Percentiles rank a stretch among this genome's conserved stretches.
Evolutionary conservation across 495 filamentous ascomycete genomes (phyloP).

Genomic region (Aspergillus panamensis): DNA sequence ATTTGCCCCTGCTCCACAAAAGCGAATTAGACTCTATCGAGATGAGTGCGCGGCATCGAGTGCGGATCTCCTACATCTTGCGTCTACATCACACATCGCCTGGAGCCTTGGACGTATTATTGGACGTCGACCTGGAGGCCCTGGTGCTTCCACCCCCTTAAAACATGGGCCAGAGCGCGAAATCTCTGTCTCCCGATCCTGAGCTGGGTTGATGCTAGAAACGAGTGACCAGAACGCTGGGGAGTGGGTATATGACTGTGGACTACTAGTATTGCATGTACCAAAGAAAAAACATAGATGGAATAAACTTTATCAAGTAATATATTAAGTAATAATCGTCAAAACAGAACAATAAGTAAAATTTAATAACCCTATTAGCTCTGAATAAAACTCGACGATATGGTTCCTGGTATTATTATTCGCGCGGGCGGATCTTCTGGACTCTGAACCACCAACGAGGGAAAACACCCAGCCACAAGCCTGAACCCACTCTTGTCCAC

Average conservation of each 20-base stretch:
- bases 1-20: constrained; percentile 8
- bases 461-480: background rate
- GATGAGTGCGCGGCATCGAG: background rate
- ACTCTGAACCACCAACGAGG: background rate
- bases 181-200: background rate
- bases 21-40: constrained; percentile 7
- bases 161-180: background rate
- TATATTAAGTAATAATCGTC: background rate
- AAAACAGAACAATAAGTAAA: background rate
- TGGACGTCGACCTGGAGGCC: background rate
- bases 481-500: background rate
- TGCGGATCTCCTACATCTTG: constrained; percentile 10
- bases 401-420: background rate
- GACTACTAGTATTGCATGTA: no score
- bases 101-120: background rate
- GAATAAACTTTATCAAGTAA: background rate
- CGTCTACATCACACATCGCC: constrained; percentile 6
- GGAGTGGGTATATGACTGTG: background rate
- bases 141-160: background rate
- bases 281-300: background rate
- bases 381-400: no score
- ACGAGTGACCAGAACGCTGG: background rate
- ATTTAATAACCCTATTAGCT: no score
- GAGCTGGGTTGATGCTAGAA: background rate
- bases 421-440: background rate